Conservation (phyloP, 2,329 filamentous ascomycete species). For the Aspergillus persii region DNA sequence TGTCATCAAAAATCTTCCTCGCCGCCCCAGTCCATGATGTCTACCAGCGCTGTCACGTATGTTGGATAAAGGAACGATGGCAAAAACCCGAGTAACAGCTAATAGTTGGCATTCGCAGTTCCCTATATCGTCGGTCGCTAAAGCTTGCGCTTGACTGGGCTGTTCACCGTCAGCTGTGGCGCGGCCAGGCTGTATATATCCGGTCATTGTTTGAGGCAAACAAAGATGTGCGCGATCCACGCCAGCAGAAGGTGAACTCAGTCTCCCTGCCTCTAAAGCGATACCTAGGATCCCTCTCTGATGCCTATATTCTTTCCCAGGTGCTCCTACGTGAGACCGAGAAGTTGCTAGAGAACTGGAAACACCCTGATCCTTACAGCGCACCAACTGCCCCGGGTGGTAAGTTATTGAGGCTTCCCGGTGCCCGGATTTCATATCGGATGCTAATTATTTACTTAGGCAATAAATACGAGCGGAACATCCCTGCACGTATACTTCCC, state of each 20-base stretch:
- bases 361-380: constrained; percentile 92
- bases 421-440: background rate
- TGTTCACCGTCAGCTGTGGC: constrained; percentile 88
- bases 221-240: constrained; percentile 75
- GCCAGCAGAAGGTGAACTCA: constrained; percentile 71
- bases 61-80: constrained; percentile 14
- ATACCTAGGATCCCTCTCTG: background rate
- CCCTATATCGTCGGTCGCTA: constrained; percentile 85
- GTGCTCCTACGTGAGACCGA: constrained; percentile 83
- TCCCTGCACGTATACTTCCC: constrained; percentile 74
- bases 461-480: constrained; percentile 93
- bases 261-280: constrained; percentile 19
- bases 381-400: constrained; percentile 91
- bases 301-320: constrained; percentile 48
- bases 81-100: constrained; percentile 24
- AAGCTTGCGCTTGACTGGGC: constrained; percentile 96
- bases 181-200: constrained; percentile 94
- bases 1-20: background rate
- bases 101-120: constrained; percentile 41
- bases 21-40: constrained; percentile 27
- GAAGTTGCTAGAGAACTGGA: constrained; percentile 85
- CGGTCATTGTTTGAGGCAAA: constrained; percentile 94
- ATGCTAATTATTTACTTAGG: constrained; percentile 51
- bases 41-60: constrained; percentile 39
- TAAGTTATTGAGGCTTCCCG: constrained; percentile 44